Evolutionary conservation across 202 grass and related monocot genomes (phyloP), one percentile per base, ranked within the genome.

Genomic region (Bolboschoenoplectus hybrid): DNA sequence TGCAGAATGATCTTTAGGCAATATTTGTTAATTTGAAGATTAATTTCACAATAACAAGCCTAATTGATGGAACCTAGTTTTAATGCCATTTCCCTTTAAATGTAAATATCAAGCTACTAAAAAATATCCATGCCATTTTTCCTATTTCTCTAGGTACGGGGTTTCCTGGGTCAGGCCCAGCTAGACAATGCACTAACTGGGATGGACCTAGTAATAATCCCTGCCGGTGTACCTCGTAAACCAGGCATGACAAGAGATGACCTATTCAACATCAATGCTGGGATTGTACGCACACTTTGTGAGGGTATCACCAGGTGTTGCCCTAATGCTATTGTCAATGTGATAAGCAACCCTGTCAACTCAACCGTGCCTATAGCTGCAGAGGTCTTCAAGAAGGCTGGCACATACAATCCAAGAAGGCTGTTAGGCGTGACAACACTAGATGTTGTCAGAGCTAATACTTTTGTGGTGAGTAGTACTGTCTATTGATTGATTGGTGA

Each of bases 241-340:
- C 95, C 95, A 26, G 95, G 95, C 88, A 98, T 98, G 95, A 98
- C 95, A 57, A 93, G 95, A 87, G 95, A 98, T 75, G 95, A 98
- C 89, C 82, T 98, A 11, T 98, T 98, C 84, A 95, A 98, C 81
- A 98, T 91, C 81, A 98, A 98, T 17, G 95, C 95, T 34, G 95
- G 95, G 76, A 98, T 98, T 64, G 93, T 98, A 70, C 89, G 88
- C 26, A 85, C 89, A 0, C 84, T 97, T 13, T 95, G 91, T 82
- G 95, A 95, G 85, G 95, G 91, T 9, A 79, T 95, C 70, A 83
- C 90, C 53, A 95, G 88, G 76, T 89, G 90, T 84, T 98, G 93
- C 44, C 91, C 95, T 51, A 61, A 89, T 86, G 91, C 95, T 14
- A 87, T 98, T 75, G 93, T 98, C 67, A 98, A 95, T 63, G 78